Evolutionary conservation across 148 eudicot genomes (phyloP).

Genomic region (Chenopodium album): DNA sequence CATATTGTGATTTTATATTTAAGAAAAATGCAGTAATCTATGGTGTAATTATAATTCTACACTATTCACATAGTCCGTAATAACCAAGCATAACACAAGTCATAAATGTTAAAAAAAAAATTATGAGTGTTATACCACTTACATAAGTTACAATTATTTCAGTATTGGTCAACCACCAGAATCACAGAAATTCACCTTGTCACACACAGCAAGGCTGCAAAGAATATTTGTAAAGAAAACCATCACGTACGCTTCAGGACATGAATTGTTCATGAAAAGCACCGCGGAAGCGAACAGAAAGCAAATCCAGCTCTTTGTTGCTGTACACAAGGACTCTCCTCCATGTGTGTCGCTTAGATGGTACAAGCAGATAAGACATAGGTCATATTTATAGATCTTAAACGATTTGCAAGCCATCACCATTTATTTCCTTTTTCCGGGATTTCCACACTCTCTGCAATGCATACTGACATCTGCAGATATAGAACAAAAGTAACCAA

Average conservation of each 20-base stretch:
- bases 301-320: background rate
- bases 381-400: conserved; percentile 6
- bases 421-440: conserved; percentile 11
- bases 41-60: too few species aligned
- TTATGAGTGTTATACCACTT: too few species aligned
- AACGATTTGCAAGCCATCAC: conserved; percentile 18
- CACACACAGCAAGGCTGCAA: background rate
- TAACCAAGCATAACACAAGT: too few species aligned
- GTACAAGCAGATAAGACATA: background rate
- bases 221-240: background rate
- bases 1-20: too few species aligned
- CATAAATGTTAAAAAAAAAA: too few species aligned
- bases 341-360: background rate
- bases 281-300: background rate
- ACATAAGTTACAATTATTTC: too few species aligned
- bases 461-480: conserved; percentile 50
- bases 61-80: too few species aligned
- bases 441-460: conserved; percentile 45
- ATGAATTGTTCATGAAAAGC: background rate
- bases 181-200: background rate
- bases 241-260: background rate
- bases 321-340: background rate
- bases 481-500: background rate
- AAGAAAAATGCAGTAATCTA: too few species aligned
- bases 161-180: too few species aligned